Conservation (phyloP, 2,329 filamentous ascomycete genomes). For the Paraphaeosphaeria minitans region DNA sequence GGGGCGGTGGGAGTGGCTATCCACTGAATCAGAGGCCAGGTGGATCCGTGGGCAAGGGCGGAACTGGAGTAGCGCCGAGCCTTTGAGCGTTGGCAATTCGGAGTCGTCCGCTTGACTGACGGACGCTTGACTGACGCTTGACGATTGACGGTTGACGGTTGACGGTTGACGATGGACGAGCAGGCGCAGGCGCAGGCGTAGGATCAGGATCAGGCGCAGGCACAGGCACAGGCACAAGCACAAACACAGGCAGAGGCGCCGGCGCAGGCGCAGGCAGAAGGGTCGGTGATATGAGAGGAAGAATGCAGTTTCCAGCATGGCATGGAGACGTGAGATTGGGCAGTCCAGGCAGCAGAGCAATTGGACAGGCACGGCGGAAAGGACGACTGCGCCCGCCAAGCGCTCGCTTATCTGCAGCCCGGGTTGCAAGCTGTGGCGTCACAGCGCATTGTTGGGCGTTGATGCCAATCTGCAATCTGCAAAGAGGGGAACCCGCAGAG, state of each 20-base stretch:
- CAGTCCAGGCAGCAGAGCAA: conserved; percentile 3
- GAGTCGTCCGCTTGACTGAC: conserved; percentile 7
- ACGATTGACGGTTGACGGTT: too few relatives aligned
- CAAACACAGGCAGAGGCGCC: too few relatives aligned
- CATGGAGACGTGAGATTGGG: not conserved
- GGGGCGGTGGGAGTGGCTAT: conserved; percentile 17
- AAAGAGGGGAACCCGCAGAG: conserved; percentile 26
- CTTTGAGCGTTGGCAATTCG: conserved; percentile 13
- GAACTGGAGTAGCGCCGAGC: conserved; percentile 20
- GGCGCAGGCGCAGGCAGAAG: too few relatives aligned
- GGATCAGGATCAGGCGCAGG: too few relatives aligned
- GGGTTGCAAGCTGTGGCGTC: conserved; percentile 35
- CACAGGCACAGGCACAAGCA: not conserved
- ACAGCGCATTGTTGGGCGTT: conserved; percentile 28
- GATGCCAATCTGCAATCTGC: conserved; percentile 13
- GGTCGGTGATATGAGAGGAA: not conserved
- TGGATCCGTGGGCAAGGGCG: conserved; percentile 14
- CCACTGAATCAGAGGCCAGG: conserved; percentile 14
- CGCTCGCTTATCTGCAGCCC: conserved; percentile 40
- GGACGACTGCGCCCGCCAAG: conserved; percentile 36
- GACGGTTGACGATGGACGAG: too few relatives aligned
- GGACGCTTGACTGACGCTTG: too few relatives aligned
- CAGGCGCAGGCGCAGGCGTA: not conserved
- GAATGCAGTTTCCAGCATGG: not conserved
- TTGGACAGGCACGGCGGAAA: conserved; percentile 10